These are phyloP conservation scores for Mycena pura DNA, from an alignment of 768 basidiomycete species.

Conservation along the genomic window DNA sequence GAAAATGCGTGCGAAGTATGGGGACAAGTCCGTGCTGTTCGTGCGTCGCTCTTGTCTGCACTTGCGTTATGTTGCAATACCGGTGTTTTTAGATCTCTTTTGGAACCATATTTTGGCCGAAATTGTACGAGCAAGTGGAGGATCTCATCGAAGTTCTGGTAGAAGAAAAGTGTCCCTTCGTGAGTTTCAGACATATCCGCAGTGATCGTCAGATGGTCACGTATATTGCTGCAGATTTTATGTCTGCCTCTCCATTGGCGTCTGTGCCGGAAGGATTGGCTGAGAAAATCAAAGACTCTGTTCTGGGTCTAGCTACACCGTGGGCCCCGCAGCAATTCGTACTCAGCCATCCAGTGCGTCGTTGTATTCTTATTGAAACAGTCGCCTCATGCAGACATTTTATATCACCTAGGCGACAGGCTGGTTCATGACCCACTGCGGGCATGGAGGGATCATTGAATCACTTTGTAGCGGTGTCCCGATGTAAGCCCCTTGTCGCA, in stretches of 20 bases:
- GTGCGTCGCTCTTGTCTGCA: neutral
- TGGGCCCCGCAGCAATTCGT: constrained; percentile 1
- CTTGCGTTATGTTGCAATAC: neutral
- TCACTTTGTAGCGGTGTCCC: constrained; percentile 2
- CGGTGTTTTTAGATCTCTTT: neutral
- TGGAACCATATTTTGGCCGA: constrained; percentile 7
- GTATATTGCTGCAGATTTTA: neutral
- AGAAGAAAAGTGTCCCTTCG: constrained; percentile 5
- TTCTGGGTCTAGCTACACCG: neutral
- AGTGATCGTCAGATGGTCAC: no score
- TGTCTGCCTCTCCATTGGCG: neutral
- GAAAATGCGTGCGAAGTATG: neutral
- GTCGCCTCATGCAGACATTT: neutral
- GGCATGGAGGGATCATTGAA: constrained; percentile 2
- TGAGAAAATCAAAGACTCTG: neutral
- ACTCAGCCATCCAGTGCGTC: constrained; percentile 1
- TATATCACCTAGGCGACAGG: neutral
- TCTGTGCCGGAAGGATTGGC: neutral
- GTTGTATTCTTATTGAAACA: neutral
- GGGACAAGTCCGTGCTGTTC: neutral
- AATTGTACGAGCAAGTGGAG: neutral
- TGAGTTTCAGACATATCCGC: no score
- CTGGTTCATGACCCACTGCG: constrained; percentile 14
- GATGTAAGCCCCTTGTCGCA: neutral
- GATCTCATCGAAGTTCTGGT: neutral